Base-by-base conservation (phyloP, 2,329 filamentous ascomycete species). In the Harringtonia lauricola region DNA sequence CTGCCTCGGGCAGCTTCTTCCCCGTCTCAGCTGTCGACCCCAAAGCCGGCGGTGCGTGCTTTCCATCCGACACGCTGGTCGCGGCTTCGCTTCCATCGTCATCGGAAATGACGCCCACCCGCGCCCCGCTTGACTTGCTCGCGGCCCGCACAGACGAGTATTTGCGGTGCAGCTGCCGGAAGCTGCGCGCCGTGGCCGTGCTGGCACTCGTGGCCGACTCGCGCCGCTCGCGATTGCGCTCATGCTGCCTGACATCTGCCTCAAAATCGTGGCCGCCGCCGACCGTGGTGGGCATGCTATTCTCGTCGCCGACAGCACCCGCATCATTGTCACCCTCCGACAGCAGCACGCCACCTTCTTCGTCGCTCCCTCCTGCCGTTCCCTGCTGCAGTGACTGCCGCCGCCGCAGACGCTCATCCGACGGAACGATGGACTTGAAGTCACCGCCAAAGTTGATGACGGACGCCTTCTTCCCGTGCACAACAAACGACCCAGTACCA, bases 381-480 rank as follows among this genome's bases (percentile, higher is more conserved):
- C 26, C 22, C 29, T 45, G 31, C 38, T 68, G 64, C 6, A 65
- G 60, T 36, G 66, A 63, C 51, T 74, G 84, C 43, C 80, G 73
- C 39, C 81, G 67, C 45, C 79, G 76, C 35, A 86, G 64, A 31
- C 81, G 78, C 55, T 89, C 83, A 48, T 90, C 85, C 0, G 79
- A 72, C 1, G 81, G 74, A 63, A 89, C 10, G 21, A 52, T 77
- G 47, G 75, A 82, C 55, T 90, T 82, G 67, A 95, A 81, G 54
- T 95, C 90, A n/a, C 81, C 80, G 9, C 89, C 88, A 58, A 98
- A 94, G n/a, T 86, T 94, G 52, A 98, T 86, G 44, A 98, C 86
- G 1, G 88, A 95, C 3, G 92, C 92, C 63, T 98, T 96, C 68
- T 96, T 98, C 48, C 92, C 90, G 57, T 98, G 92, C 4, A 98